Percentiles rank a stretch among this genome's conserved stretches.
phyloP scores from a whole-genome alignment of 306 rosid genomes.

The Prunus fruticosa region DNA sequence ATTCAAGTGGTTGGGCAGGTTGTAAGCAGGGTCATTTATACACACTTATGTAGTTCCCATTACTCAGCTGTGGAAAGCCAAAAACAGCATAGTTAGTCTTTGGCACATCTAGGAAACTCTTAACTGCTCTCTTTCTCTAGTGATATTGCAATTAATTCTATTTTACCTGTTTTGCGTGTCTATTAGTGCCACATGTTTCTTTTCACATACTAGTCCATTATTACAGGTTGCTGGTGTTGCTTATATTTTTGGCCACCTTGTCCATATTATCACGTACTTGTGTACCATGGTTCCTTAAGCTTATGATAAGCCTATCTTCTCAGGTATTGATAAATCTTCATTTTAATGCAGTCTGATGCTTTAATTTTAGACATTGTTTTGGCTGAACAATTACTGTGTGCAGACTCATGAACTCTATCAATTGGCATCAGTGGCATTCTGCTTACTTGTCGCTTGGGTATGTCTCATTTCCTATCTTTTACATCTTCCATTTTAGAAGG shows the following conservation, averaged over 20 bases:
- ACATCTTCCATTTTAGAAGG: slow-evolving; percentile 15
- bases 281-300: slow-evolving; percentile 90
- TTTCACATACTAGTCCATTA: slow-evolving; percentile 24
- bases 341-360: slow-evolving; percentile 12
- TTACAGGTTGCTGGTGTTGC: slow-evolving; percentile 71
- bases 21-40: background rate
- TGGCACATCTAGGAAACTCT: background rate
- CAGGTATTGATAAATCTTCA: slow-evolving; percentile 54
- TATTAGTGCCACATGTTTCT: slow-evolving; percentile 18
- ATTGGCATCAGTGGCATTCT: slow-evolving; percentile 94
- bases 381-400: slow-evolving; percentile 22
- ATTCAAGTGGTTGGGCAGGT: background rate
- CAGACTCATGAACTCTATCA: slow-evolving; percentile 99
- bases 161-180: slow-evolving; percentile 8
- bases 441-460: slow-evolving; percentile 97
- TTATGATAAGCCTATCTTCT: slow-evolving; percentile 93
- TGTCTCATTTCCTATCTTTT: slow-evolving; percentile 38
- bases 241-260: slow-evolving; percentile 66
- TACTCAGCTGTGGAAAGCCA: background rate
- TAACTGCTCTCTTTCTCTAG: background rate
- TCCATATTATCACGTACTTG: slow-evolving; percentile 76
- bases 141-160: slow-evolving; percentile 8
- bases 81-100: background rate
- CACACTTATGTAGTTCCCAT: background rate
- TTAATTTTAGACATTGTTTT: slow-evolving; percentile 19